Evolutionary conservation across 129 eudicot genomes (phyloP), one percentile per base, ranked within the genome.

Genomic region (Tanacetum coccineum): DNA sequence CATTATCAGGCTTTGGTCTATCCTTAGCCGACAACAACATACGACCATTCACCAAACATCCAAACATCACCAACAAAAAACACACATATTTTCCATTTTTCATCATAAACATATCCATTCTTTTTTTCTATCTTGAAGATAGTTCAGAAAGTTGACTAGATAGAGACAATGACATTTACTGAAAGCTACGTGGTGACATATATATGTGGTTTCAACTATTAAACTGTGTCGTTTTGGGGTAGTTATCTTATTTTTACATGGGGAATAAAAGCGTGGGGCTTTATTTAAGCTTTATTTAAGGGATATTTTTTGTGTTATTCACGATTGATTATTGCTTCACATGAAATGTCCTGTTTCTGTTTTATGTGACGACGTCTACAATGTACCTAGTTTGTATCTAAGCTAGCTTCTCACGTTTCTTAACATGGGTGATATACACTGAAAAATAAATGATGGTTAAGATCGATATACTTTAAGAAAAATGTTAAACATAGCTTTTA

Each of bases 1-100:
- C 80, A 59, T 81, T 78, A 32, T 66, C 64, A 44, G 81, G 91
- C 20, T 46, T 52, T 6, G 97, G 97, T 53, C 90, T 79, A 54
- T 60, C 47, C 56, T 63, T 70, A 48, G 81, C 42, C 42, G 42
- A 67, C 62, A 67, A 36, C 71, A 84, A 66, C 19, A 73, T 82
- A 9, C 90, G 81, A 47, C 81, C 86, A 13, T 69, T 60, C 6
- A 83, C 84, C 28, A 87, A 68, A 7, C 79, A 81, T 46, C 76
- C 82, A 13, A 79, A 81, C 13, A 66, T 19, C n/a, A 71, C 73
- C 42, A 79, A 53, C 63, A 77, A 17, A 15, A 73, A 25, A 18
- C 56, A 74, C 4, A 66, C 60, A 5, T 13, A 54, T 11, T 25
- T 55, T 36, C 46, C 67, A 48, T 67, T 73, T 54, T 53, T 76